Evolutionary conservation across 306 rosid species (phyloP).

Genomic region (Fragaria vesca): DNA sequence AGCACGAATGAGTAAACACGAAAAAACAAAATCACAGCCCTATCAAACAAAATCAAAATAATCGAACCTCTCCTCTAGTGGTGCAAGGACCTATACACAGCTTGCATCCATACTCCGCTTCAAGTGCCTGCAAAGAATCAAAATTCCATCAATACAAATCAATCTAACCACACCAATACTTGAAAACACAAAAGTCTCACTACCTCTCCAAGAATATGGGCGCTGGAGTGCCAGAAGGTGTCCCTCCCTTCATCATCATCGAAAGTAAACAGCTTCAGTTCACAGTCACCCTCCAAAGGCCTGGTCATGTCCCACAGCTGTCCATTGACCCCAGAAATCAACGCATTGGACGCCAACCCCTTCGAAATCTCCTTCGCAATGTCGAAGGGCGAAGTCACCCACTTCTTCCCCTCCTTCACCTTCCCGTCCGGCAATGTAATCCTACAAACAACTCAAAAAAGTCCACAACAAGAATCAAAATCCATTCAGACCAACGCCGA

Average conservation of each 20-base stretch:
- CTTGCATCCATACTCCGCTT: slow-evolving; percentile 85
- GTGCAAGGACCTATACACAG: slow-evolving; percentile 98
- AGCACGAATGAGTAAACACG: not conserved
- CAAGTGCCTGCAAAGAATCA: slow-evolving; percentile 58
- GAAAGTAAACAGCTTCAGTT: slow-evolving; percentile 66
- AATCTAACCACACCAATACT: not conserved
- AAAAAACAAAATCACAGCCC: not conserved
- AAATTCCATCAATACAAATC: not conserved
- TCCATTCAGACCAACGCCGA: not conserved
- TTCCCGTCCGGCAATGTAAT: slow-evolving; percentile 67
- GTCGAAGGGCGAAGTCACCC: slow-evolving; percentile 75
- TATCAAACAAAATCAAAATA: not conserved
- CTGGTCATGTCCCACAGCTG: slow-evolving; percentile 86
- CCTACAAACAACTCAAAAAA: slow-evolving; percentile 18
- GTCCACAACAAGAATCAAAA: not conserved
- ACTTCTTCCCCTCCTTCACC: slow-evolving; percentile 68
- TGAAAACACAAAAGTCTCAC: not conserved
- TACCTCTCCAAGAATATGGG: slow-evolving; percentile 97
- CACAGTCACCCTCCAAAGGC: slow-evolving; percentile 71
- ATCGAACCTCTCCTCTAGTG: slow-evolving; percentile 86
- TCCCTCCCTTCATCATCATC: slow-evolving; percentile 83
- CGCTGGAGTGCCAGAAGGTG: slow-evolving; percentile 98
- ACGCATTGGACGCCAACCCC: slow-evolving; percentile 66
- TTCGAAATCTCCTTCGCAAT: slow-evolving; percentile 78
- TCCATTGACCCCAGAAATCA: slow-evolving; percentile 85